Evolutionary conservation across 2,329 filamentous ascomycete genomes (phyloP), one percentile per base, ranked within the genome.

Genomic region (Sphaerulina musiva): DNA sequence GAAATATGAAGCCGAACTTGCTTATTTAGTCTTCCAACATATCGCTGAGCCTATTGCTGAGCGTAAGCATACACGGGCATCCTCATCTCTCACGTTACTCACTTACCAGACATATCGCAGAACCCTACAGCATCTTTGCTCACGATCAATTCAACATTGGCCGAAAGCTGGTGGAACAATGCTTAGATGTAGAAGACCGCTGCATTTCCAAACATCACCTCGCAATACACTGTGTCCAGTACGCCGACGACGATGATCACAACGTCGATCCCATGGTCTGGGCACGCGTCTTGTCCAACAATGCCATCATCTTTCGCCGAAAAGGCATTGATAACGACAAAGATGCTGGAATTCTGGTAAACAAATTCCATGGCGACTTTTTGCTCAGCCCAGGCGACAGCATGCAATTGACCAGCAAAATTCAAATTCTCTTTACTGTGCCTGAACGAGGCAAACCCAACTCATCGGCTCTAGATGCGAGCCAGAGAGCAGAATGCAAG

Each of bases 191-290:
- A 3, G 48, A 65, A 23, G 69, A 71, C 31, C 57, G 55, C 20
- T 68, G 65, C 36, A 72, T 78, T 14, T 78, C 76, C 12, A 73
- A 71, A 34, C 67, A 69, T 50, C 76, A 78, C 65, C 59, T 78
- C 12, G 69, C 69, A 20, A 66, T 78, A 42, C 73, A 75, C 57
- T 76, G 74, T 59, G 69, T 78, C 46, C 51, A 75, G 1, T 78
- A 73, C 54, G 75, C 75, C 34, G 67, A 73, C 51, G 62, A 64
- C 11, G 52, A 64, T 23, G 58, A 66, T 9, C 47, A 58, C 34
- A 38, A n/a, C 4, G 68, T 76, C 9, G 63, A 70, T 2, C 75
- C 76, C 4, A 69, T 78, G 51, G 69, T 79, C 2, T 79, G 78
- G 59, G 70, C 69, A 11, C 70, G 74, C 39, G 72, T 76, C 49